These are phyloP conservation scores for Periglandula ipomoeae DNA, from an alignment of 2,329 filamentous ascomycete species.

Conservation along the genomic window DNA sequence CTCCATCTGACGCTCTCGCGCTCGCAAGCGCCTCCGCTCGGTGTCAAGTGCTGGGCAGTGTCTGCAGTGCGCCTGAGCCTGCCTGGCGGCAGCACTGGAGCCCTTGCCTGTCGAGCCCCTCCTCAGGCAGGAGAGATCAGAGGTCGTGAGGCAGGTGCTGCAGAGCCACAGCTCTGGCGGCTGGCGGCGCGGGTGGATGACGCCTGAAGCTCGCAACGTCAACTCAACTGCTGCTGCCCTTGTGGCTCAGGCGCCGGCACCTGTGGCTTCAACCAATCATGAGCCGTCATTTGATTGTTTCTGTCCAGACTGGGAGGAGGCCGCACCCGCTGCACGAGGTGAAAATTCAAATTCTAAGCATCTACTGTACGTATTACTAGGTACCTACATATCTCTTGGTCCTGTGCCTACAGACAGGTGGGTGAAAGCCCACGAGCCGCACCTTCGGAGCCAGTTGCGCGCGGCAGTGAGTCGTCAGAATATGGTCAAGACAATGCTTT, in stretches of 20 bases:
- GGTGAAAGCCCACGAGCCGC: too few relatives aligned
- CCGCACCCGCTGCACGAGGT: too few relatives aligned
- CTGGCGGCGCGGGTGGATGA: not conserved
- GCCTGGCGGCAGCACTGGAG: too few relatives aligned
- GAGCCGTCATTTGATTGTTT: not conserved
- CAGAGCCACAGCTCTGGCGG: not conserved
- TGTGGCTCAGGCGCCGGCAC: conserved; percentile 1
- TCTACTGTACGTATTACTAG: too few relatives aligned
- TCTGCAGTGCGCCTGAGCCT: not conserved
- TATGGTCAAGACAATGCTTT: too few relatives aligned
- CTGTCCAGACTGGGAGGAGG: not conserved
- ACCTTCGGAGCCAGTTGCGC: too few relatives aligned
- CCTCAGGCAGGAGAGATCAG: not conserved
- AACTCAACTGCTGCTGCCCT: too few relatives aligned
- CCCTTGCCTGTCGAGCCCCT: not conserved
- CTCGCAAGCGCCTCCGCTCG: not conserved
- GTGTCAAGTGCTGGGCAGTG: not conserved
- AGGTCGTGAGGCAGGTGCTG: not conserved
- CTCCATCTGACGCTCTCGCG: too few relatives aligned
- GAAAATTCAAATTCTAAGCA: not conserved
- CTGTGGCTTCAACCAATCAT: conserved; percentile 1
- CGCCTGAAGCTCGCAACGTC: too few relatives aligned
- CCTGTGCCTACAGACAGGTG: too few relatives aligned
- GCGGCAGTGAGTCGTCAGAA: too few relatives aligned
- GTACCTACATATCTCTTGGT: too few relatives aligned